These are phyloP conservation scores for Meyerozyma athensensis DNA, from an alignment of 1,139 yeast genomes.

Conservation along the genomic window DNA sequence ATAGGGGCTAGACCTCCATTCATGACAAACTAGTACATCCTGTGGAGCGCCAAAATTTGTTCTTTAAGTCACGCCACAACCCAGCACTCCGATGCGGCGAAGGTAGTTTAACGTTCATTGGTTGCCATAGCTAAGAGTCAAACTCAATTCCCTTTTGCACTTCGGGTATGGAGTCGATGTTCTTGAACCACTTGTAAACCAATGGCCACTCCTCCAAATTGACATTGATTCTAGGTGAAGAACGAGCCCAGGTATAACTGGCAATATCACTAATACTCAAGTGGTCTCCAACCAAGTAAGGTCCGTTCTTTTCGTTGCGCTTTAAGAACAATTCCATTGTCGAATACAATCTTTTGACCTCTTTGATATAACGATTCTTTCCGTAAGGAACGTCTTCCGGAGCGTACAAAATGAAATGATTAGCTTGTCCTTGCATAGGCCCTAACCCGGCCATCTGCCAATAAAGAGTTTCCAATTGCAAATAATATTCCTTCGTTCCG, in stretches of 20 bases:
- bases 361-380: slow-evolving; percentile 45
- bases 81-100: no score
- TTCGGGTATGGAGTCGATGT: slow-evolving; percentile 31
- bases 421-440: slow-evolving; percentile 59
- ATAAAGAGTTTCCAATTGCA: slow-evolving; percentile 2
- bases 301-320: slow-evolving; percentile 34
- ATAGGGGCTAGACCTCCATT: no score
- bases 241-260: slow-evolving; percentile 34
- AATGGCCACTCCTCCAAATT: slow-evolving; percentile 41
- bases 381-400: slow-evolving; percentile 48
- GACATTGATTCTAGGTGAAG: slow-evolving; percentile 19
- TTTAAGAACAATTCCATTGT: slow-evolving; percentile 48
- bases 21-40: no score
- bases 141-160: slow-evolving; percentile 27
- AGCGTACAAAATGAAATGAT: slow-evolving; percentile 41
- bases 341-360: slow-evolving; percentile 47
- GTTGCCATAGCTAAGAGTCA: not conserved
- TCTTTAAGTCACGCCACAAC: no score
- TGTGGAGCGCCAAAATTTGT: no score
- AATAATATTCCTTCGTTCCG: slow-evolving; percentile 4
- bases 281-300: slow-evolving; percentile 54
- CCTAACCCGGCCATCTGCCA: slow-evolving; percentile 60
- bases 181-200: slow-evolving; percentile 41
- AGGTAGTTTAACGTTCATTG: no score
- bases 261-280: slow-evolving; percentile 51